phyloP scores from a whole-genome alignment of 345 rosid genomes.

The Populus ilicifolia region DNA sequence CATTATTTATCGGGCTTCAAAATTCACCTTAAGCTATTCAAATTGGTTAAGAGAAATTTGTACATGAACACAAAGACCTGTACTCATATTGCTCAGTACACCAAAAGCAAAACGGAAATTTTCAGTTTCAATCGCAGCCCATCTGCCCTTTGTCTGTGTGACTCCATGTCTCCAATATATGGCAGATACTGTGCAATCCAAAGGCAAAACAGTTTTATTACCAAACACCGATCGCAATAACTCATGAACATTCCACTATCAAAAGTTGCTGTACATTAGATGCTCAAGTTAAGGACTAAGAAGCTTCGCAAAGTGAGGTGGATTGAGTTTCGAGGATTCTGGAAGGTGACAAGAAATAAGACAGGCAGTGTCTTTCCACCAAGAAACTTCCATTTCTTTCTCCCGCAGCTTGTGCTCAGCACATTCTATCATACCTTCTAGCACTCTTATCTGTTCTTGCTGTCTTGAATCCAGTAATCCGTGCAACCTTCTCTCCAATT shows the following conservation, averaged over 20 bases:
- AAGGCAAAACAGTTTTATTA: not conserved
- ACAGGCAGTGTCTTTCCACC: conserved; percentile 78
- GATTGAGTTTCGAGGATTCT: conserved; percentile 21
- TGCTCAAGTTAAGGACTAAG: conserved; percentile 9
- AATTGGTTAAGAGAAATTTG: not conserved
- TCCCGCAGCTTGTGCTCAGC: conserved; percentile 41
- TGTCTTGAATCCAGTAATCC: conserved; percentile 62
- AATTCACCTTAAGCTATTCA: not conserved
- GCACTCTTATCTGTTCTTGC: conserved; percentile 60
- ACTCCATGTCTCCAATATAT: not conserved
- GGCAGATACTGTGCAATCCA: not conserved
- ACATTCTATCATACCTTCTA: conserved; percentile 48
- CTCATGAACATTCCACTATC: not conserved
- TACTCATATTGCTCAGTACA: not conserved
- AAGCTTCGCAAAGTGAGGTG: conserved; percentile 4
- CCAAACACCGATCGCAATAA: not conserved
- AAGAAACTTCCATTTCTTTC: conserved; percentile 59
- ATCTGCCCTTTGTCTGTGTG: not conserved
- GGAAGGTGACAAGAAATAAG: conserved; percentile 42
- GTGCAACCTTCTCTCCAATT: conserved; percentile 63
- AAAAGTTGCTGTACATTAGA: conserved; percentile 1
- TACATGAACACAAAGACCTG: not conserved
- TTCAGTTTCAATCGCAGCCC: not conserved
- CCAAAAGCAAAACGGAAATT: not conserved
- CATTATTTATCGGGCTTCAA: not conserved